Conservation (phyloP, 768 basidiomycete species). For the Pilatotrama ljubarskyi region DNA sequence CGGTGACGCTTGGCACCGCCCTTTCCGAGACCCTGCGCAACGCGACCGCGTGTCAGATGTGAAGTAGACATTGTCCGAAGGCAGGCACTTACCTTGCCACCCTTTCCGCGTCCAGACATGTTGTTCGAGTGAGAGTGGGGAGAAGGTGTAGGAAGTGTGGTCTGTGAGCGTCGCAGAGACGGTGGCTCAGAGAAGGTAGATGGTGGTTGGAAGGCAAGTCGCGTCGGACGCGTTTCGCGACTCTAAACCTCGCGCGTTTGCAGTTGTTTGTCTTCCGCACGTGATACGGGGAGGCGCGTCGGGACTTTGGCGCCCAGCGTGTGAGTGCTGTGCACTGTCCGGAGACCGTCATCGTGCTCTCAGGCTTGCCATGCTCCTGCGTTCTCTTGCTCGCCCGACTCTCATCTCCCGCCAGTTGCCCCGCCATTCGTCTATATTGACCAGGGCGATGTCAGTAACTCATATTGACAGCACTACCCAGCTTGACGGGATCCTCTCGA, state of each 20-base stretch:
- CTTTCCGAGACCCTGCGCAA: constrained; percentile 66
- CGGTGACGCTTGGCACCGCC: constrained; percentile 79
- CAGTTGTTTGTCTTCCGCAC: constrained; percentile 18
- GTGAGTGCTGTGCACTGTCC: neutral
- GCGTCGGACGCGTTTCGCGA: constrained; percentile 24
- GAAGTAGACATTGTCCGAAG: neutral
- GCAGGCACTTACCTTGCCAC: constrained; percentile 56
- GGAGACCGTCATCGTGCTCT: neutral
- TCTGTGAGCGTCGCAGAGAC: constrained; percentile 10
- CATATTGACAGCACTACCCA: constrained; percentile 65
- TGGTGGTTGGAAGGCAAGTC: constrained; percentile 21
- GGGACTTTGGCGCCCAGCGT: constrained; percentile 2
- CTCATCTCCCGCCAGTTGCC: constrained; percentile 17
- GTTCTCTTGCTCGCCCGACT: constrained; percentile 16
- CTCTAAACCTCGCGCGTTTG: constrained; percentile 20
- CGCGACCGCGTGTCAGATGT: neutral
- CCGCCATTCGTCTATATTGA: constrained; percentile 1
- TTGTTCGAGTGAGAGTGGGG: constrained; percentile 21
- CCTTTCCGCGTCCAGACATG: constrained; percentile 82
- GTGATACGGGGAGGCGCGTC: constrained; percentile 16
- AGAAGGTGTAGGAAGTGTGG: constrained; percentile 15
- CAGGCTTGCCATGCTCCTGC: constrained; percentile 17
- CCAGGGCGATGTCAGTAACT: constrained; percentile 53
- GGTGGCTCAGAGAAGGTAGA: constrained; percentile 12
- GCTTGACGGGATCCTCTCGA: constrained; percentile 57